A percentile compares a stretch with the other conserved stretches of the same genome.
Evolutionary conservation across 352 stramenopile species (phyloP).

Genomic region (Phytopythium sindhum): DNA sequence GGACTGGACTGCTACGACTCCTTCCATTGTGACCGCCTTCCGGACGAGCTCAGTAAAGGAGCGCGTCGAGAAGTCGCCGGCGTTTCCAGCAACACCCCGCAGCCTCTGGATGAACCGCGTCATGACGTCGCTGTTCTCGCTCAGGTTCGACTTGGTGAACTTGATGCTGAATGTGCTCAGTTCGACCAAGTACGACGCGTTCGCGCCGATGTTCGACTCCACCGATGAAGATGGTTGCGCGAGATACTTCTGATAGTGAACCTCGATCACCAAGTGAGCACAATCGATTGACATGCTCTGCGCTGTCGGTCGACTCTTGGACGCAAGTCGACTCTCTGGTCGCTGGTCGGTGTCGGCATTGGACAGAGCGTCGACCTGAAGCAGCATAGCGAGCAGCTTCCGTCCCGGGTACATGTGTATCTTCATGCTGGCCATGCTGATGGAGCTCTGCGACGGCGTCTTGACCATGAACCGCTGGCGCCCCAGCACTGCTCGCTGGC

Average conservation of each 20-base stretch:
- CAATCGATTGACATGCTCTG: slow-evolving; percentile 5
- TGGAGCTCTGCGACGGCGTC: slow-evolving; percentile 7
- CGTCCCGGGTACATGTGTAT: slow-evolving; percentile 16
- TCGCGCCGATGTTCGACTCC: background rate
- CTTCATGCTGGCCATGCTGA: slow-evolving; percentile 14
- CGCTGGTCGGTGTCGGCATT: background rate
- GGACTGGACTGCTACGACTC: slow-evolving; percentile 16
- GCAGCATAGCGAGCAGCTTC: slow-evolving; percentile 1
- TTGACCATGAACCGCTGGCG: slow-evolving; percentile 16
- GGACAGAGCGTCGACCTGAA: slow-evolving; percentile 3
- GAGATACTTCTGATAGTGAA: background rate
- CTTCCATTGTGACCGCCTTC: slow-evolving; percentile 35
- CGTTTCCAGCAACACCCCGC: background rate
- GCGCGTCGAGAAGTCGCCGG: slow-evolving; percentile 7
- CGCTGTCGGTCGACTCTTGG: background rate
- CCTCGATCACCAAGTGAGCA: background rate
- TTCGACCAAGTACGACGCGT: slow-evolving; percentile 2
- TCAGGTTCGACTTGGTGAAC: slow-evolving; percentile 33
- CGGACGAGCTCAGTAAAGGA: slow-evolving; percentile 19
- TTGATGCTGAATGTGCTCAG: slow-evolving; percentile 34
- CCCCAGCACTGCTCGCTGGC: slow-evolving; percentile 19
- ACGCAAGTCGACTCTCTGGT: background rate
- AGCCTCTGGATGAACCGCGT: slow-evolving; percentile 26
- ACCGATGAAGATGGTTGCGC: background rate
- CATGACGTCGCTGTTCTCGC: slow-evolving; percentile 38